Evolutionary conservation across 1,284 basidiomycete genomes (phyloP).

Genomic region (Boletus sp.): DNA sequence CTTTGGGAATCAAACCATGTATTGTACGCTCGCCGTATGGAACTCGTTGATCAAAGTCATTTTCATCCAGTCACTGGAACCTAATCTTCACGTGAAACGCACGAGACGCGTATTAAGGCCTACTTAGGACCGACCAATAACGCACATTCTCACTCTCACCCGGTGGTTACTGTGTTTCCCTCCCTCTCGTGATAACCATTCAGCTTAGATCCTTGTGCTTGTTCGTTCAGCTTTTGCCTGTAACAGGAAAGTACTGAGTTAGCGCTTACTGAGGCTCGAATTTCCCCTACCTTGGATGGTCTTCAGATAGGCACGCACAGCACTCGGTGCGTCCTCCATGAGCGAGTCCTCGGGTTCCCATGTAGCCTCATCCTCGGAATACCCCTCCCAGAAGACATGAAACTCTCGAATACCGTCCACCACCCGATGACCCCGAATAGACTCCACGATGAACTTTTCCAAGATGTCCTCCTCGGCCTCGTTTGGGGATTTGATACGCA

Average conservation of each 20-base stretch:
- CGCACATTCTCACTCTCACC: slow-evolving; percentile 18
- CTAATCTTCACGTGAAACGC: slow-evolving; percentile 16
- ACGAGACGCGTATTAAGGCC: slow-evolving; percentile 2
- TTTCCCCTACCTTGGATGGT: slow-evolving; percentile 13
- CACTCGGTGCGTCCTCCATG: slow-evolving; percentile 41
- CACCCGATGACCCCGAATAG: slow-evolving; percentile 32
- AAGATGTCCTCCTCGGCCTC: slow-evolving; percentile 39
- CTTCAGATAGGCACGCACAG: slow-evolving; percentile 23
- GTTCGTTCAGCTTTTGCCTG: slow-evolving; percentile 15
- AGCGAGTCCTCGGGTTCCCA: slow-evolving; percentile 56
- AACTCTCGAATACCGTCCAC: slow-evolving; percentile 39
- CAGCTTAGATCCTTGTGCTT: background rate
- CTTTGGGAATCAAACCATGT: slow-evolving; percentile 6
- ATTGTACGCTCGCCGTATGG: slow-evolving; percentile 5
- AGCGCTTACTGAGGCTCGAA: background rate
- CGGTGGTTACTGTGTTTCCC: background rate
- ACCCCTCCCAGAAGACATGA: slow-evolving; percentile 59
- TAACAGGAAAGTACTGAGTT: background rate
- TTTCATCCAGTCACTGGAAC: slow-evolving; percentile 12
- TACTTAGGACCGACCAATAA: slow-evolving; percentile 16
- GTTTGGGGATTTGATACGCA: slow-evolving; percentile 38
- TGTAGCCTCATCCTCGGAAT: slow-evolving; percentile 51
- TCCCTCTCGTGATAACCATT: background rate
- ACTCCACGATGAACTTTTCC: slow-evolving; percentile 35
- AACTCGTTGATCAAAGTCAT: slow-evolving; percentile 1